Evolutionary conservation across 2,329 filamentous ascomycete species (phyloP), one percentile per base, ranked within the genome.

Genomic region (Colletotrichum shisoi): DNA sequence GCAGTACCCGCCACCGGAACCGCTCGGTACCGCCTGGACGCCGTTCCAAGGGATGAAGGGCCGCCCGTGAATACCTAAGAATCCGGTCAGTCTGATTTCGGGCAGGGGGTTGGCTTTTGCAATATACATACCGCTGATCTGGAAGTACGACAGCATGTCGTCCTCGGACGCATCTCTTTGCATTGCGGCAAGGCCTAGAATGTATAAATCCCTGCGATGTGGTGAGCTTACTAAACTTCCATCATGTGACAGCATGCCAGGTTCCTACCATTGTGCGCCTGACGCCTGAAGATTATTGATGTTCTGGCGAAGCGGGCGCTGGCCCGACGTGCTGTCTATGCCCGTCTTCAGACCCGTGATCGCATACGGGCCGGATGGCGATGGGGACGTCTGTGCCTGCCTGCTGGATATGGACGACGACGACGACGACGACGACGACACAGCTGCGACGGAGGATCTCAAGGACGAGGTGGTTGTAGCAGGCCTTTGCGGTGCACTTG

Each of bases 101-200:
- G 13, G 21, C 15, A 56, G 17, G 9, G 48, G 42, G 44, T 40
- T 44, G 15, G 44, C 24, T 48, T 49, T 15, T 34, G 7, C 19
- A 21, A 2, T 31, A 13, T 8, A 65, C 73, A 68, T 75, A 82
- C 84, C 84, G 56, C 76, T 74, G 63, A 87, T 74, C 62, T 83
- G 79, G 70, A 84, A 86, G 72, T 81, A 86, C 1, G 84, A 86
- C 62, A 77, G 69, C 53, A 77, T 76, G 44, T 85, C 78, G 5
- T 74, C 72, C 59, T 81, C 74, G 63, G 79, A 71, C 34, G 73
- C 73, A 3, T 76, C 75, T 5, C 2, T 51, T 73, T 86, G 82
- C 74, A 89, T 85, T 65, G 81, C 80, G 67, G 81, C 77, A 69
- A 90, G 80, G 31, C 85, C 86, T 31, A 88, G 80, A 15, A 90